Percentiles rank a stretch among this genome's conserved stretches.
These are phyloP conservation scores for Sechiopsis laciniata DNA, from an alignment of 306 rosid genomes.

Conservation along the genomic window DNA sequence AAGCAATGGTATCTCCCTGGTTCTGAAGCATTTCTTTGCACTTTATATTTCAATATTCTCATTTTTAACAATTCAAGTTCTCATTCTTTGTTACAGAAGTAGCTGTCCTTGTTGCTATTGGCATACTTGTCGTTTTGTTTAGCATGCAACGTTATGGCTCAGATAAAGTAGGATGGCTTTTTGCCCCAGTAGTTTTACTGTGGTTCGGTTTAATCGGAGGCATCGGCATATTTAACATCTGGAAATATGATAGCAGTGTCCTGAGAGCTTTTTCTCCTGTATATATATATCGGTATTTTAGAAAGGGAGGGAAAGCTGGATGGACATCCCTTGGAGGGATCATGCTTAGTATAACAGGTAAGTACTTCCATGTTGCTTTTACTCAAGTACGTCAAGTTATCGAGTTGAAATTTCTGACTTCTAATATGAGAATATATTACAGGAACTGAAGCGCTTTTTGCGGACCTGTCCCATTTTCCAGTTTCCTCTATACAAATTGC, in stretches of 20 bases:
- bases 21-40: background rate
- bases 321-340: slow-evolving; percentile 98
- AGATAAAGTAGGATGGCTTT: slow-evolving; percentile 97
- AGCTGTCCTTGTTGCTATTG: slow-evolving; percentile 72
- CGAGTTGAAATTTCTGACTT: slow-evolving; percentile 1
- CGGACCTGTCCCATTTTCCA: slow-evolving; percentile 94
- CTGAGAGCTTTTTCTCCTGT: slow-evolving; percentile 82
- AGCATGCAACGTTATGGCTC: slow-evolving; percentile 92
- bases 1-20: slow-evolving; percentile 47
- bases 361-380: slow-evolving; percentile 11
- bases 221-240: slow-evolving; percentile 78
- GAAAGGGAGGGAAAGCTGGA: slow-evolving; percentile 56
- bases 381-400: background rate
- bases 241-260: slow-evolving; percentile 61
- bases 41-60: slow-evolving; percentile 17
- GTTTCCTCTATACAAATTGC: slow-evolving; percentile 92
- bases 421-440: slow-evolving; percentile 30
- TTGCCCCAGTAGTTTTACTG: slow-evolving; percentile 90
- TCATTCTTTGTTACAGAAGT: slow-evolving; percentile 46
- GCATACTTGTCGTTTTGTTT: slow-evolving; percentile 65
- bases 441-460: slow-evolving; percentile 99
- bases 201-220: slow-evolving; percentile 94
- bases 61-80: background rate
- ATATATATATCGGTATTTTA: slow-evolving; percentile 64
- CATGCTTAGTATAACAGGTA: slow-evolving; percentile 95